phyloP scores from a whole-genome alignment of 805 yeast species.

The Barnettozyma wickerhamii region DNA sequence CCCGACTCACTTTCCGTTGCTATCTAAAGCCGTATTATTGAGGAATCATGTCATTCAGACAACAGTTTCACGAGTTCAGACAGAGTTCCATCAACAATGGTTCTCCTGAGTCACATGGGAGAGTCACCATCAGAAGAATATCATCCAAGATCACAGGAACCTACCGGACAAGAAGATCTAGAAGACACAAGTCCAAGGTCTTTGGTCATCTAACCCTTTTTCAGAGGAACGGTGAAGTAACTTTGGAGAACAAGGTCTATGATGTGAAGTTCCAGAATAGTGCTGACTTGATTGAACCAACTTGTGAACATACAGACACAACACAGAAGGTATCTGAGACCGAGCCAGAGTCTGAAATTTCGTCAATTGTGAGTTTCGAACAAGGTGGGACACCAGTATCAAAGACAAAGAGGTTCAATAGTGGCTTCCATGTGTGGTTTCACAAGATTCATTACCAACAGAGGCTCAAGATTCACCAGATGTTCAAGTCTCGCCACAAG shows the following conservation, averaged over 20 bases:
- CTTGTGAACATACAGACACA: constrained; percentile 1
- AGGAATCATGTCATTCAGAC: constrained; percentile 3
- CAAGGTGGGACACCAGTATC: constrained; percentile 9
- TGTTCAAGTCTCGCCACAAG: constrained; percentile 1
- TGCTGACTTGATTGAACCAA: constrained; percentile 3
- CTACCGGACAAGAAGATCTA: not conserved
- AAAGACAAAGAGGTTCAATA: constrained; percentile 6
- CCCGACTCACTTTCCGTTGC: constrained; percentile 4
- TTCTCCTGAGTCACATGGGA: not conserved
- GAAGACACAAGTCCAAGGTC: constrained; percentile 1
- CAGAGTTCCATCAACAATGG: constrained; percentile 1
- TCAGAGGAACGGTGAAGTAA: not conserved
- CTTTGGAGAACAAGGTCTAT: not conserved
- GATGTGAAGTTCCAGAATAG: constrained; percentile 5
- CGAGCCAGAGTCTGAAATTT: not conserved
- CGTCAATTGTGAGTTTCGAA: constrained; percentile 8
- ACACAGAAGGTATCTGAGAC: not conserved
- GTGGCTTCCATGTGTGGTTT: constrained; percentile 9
- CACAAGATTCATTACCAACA: constrained; percentile 6
- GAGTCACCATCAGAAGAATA: constrained; percentile 5
- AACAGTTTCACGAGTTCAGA: constrained; percentile 2
- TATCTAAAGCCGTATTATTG: not conserved
- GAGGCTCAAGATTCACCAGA: not conserved
- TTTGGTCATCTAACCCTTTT: constrained; percentile 1
- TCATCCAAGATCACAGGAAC: constrained; percentile 4